A percentile compares a stretch with the other conserved stretches of the same genome.
phyloP scores from a whole-genome alignment of 495 filamentous ascomycete genomes.

The Daldinia childiae region DNA sequence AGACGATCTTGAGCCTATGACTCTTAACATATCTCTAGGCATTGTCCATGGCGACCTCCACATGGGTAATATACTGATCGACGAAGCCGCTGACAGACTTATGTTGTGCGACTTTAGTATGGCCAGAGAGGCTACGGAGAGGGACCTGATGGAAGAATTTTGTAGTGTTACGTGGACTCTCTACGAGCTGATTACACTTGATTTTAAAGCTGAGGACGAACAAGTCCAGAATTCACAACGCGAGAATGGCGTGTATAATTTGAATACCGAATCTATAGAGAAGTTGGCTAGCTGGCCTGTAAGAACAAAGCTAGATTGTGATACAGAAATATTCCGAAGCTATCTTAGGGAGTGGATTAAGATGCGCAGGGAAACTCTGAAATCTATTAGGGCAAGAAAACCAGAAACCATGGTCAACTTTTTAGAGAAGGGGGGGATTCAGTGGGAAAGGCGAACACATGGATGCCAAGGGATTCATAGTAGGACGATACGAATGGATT shows the following conservation, averaged over 20 bases:
- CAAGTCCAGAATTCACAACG: neutral
- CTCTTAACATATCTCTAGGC: neutral
- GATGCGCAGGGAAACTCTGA: neutral
- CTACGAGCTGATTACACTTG: neutral
- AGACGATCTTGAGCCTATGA: neutral
- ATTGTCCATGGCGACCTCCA: constrained; percentile 2
- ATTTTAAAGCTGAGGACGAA: neutral
- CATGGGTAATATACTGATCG: neutral
- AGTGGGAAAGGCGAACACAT: neutral
- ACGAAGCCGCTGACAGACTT: constrained; percentile 9
- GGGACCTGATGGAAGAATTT: neutral
- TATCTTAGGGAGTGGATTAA: neutral
- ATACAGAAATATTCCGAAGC: neutral
- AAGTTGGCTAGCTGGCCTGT: neutral
- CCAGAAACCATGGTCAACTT: neutral
- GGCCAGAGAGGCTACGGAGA: neutral
- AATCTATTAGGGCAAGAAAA: neutral
- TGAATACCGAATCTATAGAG: constrained; percentile 1
- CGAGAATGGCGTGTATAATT: neutral
- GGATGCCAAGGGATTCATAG: neutral
- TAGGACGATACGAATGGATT: neutral
- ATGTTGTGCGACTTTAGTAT: neutral
- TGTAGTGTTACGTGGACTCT: neutral
- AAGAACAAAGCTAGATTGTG: neutral
- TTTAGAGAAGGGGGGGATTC: neutral